These are phyloP conservation scores for Skeletonema menzelii DNA, from an alignment of 108 stramenopile genomes.

Conservation along the genomic window DNA sequence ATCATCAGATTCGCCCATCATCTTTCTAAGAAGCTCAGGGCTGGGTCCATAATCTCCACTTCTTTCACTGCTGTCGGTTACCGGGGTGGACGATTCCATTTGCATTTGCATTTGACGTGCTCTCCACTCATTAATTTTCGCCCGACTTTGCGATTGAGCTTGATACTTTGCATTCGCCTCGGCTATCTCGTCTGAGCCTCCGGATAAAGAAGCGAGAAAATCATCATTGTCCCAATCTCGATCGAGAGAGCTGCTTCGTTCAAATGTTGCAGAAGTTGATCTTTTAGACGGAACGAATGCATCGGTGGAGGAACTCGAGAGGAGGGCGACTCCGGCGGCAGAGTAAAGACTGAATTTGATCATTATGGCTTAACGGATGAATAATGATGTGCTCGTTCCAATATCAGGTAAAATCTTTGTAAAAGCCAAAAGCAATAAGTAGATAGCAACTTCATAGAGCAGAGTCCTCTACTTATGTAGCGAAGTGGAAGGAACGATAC, in stretches of 20 bases:
- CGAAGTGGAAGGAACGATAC: too few species aligned
- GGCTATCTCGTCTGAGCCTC: constrained; percentile 23
- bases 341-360: constrained; percentile 27
- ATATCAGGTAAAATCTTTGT: too few species aligned
- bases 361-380: neutral
- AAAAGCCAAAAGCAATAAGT: too few species aligned
- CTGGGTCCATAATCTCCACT: constrained; percentile 8
- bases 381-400: too few species aligned
- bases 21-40: constrained; percentile 18
- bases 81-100: constrained; percentile 6
- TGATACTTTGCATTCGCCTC: constrained; percentile 47
- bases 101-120: constrained; percentile 11
- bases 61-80: constrained; percentile 31
- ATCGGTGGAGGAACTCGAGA: constrained; percentile 2
- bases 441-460: too few species aligned
- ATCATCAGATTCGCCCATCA: neutral
- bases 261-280: neutral
- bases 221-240: constrained; percentile 65
- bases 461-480: too few species aligned
- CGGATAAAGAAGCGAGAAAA: constrained; percentile 50
- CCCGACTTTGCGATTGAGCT: constrained; percentile 13
- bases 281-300: constrained; percentile 2
- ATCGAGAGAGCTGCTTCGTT: constrained; percentile 7
- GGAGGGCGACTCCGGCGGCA: constrained; percentile 7
- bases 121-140: constrained; percentile 26